phyloP scores from a whole-genome alignment of 129 eudicot genomes.

The Chrysanthemum lavandulifolium region DNA sequence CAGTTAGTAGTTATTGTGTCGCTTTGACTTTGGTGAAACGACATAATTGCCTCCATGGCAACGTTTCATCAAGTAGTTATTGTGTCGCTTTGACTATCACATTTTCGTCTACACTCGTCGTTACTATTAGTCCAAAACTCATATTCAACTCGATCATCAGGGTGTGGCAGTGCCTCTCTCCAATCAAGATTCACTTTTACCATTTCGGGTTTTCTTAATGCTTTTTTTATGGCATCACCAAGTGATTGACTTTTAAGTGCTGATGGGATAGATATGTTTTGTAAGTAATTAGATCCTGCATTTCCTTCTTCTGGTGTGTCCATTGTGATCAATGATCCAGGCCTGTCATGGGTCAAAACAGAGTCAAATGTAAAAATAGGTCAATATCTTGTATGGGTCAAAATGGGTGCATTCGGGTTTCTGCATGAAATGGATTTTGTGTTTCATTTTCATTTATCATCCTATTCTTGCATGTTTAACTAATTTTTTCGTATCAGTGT shows the following conservation, averaged over 20 bases:
- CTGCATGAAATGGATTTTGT: no score
- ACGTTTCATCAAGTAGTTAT: no score
- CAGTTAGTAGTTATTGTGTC: no score
- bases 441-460: no score
- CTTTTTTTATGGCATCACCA: conserved; percentile 71
- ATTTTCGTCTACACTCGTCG: conserved; percentile 92
- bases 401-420: no score
- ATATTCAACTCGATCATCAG: conserved; percentile 93
- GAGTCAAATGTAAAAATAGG: no score
- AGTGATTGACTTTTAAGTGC: conserved; percentile 79
- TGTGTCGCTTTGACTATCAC: conserved; percentile 77
- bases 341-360: conserved; percentile 5
- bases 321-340: conserved; percentile 88
- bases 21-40: no score
- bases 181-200: conserved; percentile 86
- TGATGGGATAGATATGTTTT: conserved; percentile 83
- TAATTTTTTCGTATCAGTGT: no score
- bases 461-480: no score
- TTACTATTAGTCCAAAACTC: conserved; percentile 98
- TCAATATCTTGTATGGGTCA: no score
- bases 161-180: conserved; percentile 97
- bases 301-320: conserved; percentile 78
- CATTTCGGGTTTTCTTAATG: conserved; percentile 58
- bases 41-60: no score
- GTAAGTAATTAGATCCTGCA: conserved; percentile 56